Conservation (phyloP, 1,139 yeast genomes). For the Citeromyces siamensis region DNA sequence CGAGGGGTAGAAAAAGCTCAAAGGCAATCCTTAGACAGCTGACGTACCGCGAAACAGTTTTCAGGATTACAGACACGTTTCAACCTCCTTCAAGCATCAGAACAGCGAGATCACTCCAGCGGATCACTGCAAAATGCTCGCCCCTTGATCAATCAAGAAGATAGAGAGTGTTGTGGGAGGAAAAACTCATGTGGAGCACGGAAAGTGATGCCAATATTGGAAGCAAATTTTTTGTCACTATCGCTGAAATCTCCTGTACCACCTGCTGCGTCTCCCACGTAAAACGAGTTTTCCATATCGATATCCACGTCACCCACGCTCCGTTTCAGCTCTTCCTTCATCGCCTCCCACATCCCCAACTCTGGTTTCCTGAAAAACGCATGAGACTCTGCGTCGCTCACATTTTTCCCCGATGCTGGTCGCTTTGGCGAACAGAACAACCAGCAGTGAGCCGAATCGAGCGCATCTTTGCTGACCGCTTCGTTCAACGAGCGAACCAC, state of each 20-base stretch:
- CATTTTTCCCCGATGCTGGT: conserved; percentile 19
- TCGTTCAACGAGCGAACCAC: conserved; percentile 16
- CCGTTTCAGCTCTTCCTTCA: conserved; percentile 13
- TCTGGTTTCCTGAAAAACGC: conserved; percentile 56
- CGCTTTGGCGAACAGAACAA: conserved; percentile 55
- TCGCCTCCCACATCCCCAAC: conserved; percentile 34
- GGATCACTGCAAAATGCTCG: no score
- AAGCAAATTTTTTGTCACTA: conserved; percentile 62
- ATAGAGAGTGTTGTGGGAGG: no score
- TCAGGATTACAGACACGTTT: no score
- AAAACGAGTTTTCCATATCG: conserved; percentile 37
- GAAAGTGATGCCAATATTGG: conserved; percentile 37
- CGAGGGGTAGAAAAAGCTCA: no score
- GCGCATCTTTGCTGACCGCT: conserved; percentile 4
- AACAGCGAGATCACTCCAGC: no score
- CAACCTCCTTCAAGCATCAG: no score
- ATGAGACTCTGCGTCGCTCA: conserved; percentile 20
- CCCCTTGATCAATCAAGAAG: no score
- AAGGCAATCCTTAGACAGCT: no score
- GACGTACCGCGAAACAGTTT: no score
- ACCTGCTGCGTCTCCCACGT: conserved; percentile 98
- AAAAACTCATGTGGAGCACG: conserved; percentile 55
- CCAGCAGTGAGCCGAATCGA: conserved; percentile 19
- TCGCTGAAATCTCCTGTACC: conserved; percentile 66
- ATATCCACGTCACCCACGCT: conserved; percentile 12